phyloP scores from a whole-genome alignment of 257 asterid genomes.

The Galeopsis tetrahit region DNA sequence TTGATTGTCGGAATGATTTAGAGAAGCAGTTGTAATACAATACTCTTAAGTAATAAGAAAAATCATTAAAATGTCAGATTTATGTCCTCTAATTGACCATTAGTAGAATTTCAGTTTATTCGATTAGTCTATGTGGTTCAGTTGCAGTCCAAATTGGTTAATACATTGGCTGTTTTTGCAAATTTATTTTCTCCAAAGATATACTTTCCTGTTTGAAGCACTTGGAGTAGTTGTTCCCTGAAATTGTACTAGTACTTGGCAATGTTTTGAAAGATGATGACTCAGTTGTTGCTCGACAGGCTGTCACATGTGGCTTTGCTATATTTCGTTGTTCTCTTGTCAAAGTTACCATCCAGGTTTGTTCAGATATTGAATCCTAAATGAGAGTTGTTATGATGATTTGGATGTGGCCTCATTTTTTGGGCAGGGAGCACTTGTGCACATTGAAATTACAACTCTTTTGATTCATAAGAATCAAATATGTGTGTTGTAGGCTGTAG shows the following conservation, averaged over 20 bases:
- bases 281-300: constrained; percentile 95
- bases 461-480: not conserved
- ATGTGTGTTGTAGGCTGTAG: not conserved
- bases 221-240: constrained; percentile 67
- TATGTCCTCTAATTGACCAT: not conserved
- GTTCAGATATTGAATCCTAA: constrained; percentile 25
- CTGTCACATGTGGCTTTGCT: constrained; percentile 74
- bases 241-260: constrained; percentile 73
- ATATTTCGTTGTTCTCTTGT: constrained; percentile 60
- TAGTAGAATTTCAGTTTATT: not conserved
- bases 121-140: constrained; percentile 6
- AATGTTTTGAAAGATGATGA: constrained; percentile 71
- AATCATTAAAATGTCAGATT: not conserved
- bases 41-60: not conserved
- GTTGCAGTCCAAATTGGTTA: not conserved
- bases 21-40: not conserved
- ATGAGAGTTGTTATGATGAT: constrained; percentile 4
- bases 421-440: not conserved
- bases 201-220: constrained; percentile 44
- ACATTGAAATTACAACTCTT: not conserved
- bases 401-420: constrained; percentile 30
- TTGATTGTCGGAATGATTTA: not conserved
- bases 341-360: constrained; percentile 50
- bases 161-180: not conserved
- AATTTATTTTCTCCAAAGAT: not conserved